Conservation (phyloP, 805 yeast species). For the Saturnispora zaruensis region DNA sequence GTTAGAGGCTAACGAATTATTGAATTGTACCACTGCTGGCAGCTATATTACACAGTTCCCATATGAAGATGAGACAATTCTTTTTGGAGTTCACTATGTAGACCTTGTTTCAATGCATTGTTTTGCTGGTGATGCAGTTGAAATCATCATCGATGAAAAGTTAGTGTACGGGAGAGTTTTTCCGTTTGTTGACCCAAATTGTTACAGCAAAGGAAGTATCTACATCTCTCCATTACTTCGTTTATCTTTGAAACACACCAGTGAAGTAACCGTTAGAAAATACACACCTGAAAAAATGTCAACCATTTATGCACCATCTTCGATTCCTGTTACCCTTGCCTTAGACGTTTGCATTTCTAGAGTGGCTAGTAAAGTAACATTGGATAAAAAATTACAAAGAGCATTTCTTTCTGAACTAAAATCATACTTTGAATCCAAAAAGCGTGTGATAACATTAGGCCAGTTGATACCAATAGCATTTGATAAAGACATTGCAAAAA, state of each 20-base stretch:
- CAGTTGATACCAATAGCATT: slow-evolving; percentile 73
- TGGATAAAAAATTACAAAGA: slow-evolving; percentile 55
- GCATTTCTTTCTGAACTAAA: slow-evolving; percentile 54
- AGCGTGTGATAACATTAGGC: slow-evolving; percentile 51
- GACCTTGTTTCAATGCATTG: slow-evolving; percentile 51
- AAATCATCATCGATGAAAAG: slow-evolving; percentile 12
- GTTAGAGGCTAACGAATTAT: slow-evolving; percentile 11
- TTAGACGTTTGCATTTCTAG: slow-evolving; percentile 57
- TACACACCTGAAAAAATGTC: not conserved
- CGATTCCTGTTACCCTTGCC: slow-evolving; percentile 37
- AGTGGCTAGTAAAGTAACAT: slow-evolving; percentile 58
- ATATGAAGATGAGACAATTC: slow-evolving; percentile 38
- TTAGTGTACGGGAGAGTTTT: slow-evolving; percentile 35
- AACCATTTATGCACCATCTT: not conserved
- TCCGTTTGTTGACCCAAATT: slow-evolving; percentile 59
- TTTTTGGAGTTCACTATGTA: slow-evolving; percentile 38
- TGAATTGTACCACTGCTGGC: slow-evolving; percentile 15
- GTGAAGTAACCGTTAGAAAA: not conserved
- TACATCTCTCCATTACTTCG: slow-evolving; percentile 58
- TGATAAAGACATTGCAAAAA: slow-evolving; percentile 55
- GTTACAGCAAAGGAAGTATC: slow-evolving; percentile 31
- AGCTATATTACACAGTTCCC: slow-evolving; percentile 15
- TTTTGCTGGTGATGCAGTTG: slow-evolving; percentile 61
- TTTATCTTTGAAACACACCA: slow-evolving; percentile 27
- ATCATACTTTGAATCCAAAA: slow-evolving; percentile 46